A percentile compares a stretch with the other conserved stretches of the same genome.
These are phyloP conservation scores for Hemisphaericaspora xylanilytica DNA, from an alignment of 1,139 yeast genomes.

Conservation along the genomic window DNA sequence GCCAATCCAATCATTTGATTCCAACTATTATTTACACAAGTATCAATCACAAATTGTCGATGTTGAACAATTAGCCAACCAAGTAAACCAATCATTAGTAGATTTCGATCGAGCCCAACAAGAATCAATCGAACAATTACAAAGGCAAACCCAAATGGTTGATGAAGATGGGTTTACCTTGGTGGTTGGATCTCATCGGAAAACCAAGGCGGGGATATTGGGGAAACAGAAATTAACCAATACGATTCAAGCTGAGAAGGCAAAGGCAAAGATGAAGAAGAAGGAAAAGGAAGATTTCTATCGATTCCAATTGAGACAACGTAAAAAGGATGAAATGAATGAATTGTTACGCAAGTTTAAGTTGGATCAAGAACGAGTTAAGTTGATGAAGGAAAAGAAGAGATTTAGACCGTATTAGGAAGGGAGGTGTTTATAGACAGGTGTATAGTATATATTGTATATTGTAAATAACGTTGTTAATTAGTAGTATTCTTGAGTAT, in stretches of 20 bases:
- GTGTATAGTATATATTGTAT: neutral
- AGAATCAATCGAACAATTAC: constrained; percentile 58
- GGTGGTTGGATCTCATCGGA: constrained; percentile 84
- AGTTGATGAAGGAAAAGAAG: constrained; percentile 73
- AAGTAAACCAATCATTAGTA: constrained; percentile 58
- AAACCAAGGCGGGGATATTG: constrained; percentile 66
- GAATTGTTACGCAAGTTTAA: constrained; percentile 79
- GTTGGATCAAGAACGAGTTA: constrained; percentile 84
- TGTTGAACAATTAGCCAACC: constrained; percentile 42
- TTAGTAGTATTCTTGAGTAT: no score
- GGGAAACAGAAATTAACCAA: constrained; percentile 52
- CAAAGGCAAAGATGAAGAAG: constrained; percentile 57
- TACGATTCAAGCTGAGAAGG: constrained; percentile 44
- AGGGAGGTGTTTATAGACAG: neutral
- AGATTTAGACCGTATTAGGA: constrained; percentile 76
- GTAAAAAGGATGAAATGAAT: constrained; percentile 90
- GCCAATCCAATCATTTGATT: constrained; percentile 31
- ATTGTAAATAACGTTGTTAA: no score
- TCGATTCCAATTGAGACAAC: constrained; percentile 92
- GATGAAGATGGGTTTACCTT: constrained; percentile 94
- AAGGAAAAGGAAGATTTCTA: constrained; percentile 91
- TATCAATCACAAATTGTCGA: constrained; percentile 40
- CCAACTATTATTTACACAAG: constrained; percentile 28
- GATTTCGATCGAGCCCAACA: constrained; percentile 74
- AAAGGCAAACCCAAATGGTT: constrained; percentile 55